Conservation (phyloP, 1,284 basidiomycete genomes). For the Xerocomus amazonicus region DNA sequence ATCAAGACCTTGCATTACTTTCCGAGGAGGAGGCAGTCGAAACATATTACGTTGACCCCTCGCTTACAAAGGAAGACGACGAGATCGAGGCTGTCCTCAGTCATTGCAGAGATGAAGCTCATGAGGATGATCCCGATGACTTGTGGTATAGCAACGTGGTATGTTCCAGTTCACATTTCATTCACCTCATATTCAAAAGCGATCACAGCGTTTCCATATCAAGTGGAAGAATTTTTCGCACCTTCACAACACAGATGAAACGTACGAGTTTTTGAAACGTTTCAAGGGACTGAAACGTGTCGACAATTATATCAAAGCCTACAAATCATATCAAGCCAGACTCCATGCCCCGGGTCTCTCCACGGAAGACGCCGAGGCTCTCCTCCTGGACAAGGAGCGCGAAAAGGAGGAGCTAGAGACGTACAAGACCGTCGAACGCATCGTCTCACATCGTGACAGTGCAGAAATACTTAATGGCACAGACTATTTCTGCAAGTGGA, state of each 20-base stretch:
- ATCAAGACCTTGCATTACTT: conserved; percentile 77
- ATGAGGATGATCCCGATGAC: conserved; percentile 72
- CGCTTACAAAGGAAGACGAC: conserved; percentile 67
- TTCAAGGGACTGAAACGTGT: conserved; percentile 95
- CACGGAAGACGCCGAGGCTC: conserved; percentile 87
- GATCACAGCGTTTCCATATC: conserved; percentile 82
- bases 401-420: conserved; percentile 87
- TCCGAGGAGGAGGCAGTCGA: conserved; percentile 57
- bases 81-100: conserved; percentile 87
- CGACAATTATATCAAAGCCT: conserved; percentile 96
- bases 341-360: conserved; percentile 68
- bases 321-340: conserved; percentile 72
- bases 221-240: conserved; percentile 96
- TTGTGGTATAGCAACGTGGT: conserved; percentile 85
- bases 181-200: conserved; percentile 3
- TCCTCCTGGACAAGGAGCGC: conserved; percentile 87
- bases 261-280: conserved; percentile 91
- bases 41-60: conserved; percentile 53
- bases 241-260: conserved; percentile 95
- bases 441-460: conserved; percentile 80
- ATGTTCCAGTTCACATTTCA: conserved; percentile 5
- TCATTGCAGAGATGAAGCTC: conserved; percentile 79
- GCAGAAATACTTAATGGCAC: conserved; percentile 53
- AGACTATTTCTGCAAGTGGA: conserved; percentile 99
- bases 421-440: conserved; percentile 90